Evolutionary conservation across 306 rosid species (phyloP), one percentile per base, ranked within the genome.

Genomic region (Vigna reflexopilosa): DNA sequence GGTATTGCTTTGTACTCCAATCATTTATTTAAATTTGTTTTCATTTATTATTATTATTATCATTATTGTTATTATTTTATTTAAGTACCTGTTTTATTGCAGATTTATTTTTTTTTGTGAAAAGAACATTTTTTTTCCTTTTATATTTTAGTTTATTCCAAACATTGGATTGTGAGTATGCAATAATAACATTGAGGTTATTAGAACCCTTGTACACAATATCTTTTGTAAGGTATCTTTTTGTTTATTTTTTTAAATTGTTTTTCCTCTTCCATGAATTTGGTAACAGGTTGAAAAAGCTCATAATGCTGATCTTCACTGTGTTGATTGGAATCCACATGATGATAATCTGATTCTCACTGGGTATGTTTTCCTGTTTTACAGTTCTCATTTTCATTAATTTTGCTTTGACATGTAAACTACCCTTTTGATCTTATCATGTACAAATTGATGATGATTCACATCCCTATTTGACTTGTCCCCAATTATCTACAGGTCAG

Each of bases 271-370:
- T 24, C 14, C 45, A 3, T 70, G 42, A 59, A 67, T 70, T 83
- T 64, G 76, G 72, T 73, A 54, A 56, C 86, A 96, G 99, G 98
- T 96, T 71, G 97, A 96, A 84, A 96, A 91, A 49, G 99, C 99
- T 28, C 99, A 96, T 28, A 74, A 93, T 93, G 90, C 97, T 75
- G 99, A 96, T 93, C 93, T 95, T 81, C 99, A 96, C 80, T 96
- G 99, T 86, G 99, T 96, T 84, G 99, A 96, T 86, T 96, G 99
- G 99, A 96, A 90, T 84, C 99, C 98, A 54, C 97, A 90, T 81
- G 90, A 93, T 83, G 90, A 87, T 78, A 96, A 93, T 87, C 89
- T 88, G 83, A 91, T 93, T 83, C 85, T 93, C 30, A 93, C 98
- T 58, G 98, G 98, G 98, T 93, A 91, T 64, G 78, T 57, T 75